A percentile compares a stretch with the other conserved stretches of the same genome.
phyloP scores from a whole-genome alignment of 2,329 filamentous ascomycete species.

The Ophioceras dolichostomum region DNA sequence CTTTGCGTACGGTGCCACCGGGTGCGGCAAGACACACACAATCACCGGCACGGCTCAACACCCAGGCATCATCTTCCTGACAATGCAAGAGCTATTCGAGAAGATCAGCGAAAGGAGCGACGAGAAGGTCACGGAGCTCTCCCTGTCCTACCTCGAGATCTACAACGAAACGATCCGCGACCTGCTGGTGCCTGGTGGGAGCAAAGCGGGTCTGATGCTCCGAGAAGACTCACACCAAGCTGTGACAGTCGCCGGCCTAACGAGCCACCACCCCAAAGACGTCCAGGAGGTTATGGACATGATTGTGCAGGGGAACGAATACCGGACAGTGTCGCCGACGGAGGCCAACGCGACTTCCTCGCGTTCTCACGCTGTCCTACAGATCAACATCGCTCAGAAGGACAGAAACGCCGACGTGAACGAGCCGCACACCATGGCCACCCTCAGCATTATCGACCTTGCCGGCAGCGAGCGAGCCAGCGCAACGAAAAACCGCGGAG shows the following conservation, averaged over 20 bases:
- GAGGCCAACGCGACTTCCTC: conserved; percentile 97
- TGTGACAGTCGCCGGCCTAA: conserved; percentile 81
- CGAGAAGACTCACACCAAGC: conserved; percentile 90
- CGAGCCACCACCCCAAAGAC: conserved; percentile 80
- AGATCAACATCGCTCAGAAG: conserved; percentile 92
- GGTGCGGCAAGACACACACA: conserved; percentile 97
- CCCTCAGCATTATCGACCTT: conserved; percentile 93
- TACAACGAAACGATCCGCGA: conserved; percentile 99
- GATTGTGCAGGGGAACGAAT: conserved; percentile 90
- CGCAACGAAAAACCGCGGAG: conserved; percentile 91
- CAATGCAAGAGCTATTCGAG: conserved; percentile 98
- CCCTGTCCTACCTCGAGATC: conserved; percentile 92
- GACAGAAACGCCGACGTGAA: conserved; percentile 86
- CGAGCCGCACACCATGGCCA: conserved; percentile 96
- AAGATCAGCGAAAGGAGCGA: conserved; percentile 77
- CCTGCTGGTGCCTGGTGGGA: conserved; percentile 72
- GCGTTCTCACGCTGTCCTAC: conserved; percentile 89
- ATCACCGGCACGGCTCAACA: conserved; percentile 87
- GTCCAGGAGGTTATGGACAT: conserved; percentile 99
- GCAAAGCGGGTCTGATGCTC: conserved; percentile 77
- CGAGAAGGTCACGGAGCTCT: conserved; percentile 82
- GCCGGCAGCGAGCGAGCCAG: conserved; percentile 93
- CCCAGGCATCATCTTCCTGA: conserved; percentile 95
- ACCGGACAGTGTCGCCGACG: conserved; percentile 89
- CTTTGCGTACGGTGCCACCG: conserved; percentile 95